Evolutionary conservation across 768 basidiomycete species (phyloP), one percentile per base, ranked within the genome.

Genomic region (Hortiboletus flavorubellus): DNA sequence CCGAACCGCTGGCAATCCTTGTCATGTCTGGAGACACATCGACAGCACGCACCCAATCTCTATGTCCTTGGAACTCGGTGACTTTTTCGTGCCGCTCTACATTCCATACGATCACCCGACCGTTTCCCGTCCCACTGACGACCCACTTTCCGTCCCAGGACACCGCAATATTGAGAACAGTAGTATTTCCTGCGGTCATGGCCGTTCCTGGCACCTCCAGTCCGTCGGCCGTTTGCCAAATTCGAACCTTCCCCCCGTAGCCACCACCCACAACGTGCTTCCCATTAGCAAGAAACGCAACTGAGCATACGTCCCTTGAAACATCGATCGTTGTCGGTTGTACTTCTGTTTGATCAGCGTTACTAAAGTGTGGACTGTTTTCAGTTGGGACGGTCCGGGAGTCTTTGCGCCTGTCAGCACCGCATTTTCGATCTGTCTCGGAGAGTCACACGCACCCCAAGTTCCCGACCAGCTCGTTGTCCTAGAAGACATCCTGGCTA

Each of bases 21-120:
- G 44, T 54, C 44, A 4, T 26, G 15, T 64, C 59, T 4, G 47
- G 52, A 15, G 63, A 64, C 16, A 64, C 8, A 31, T 64, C 63
- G 5, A 64, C 55, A 18, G 58, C 56, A 48, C 58, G 58, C 56
- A 59, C 58, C 58, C 35, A 59, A 14, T 41, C 23, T 29, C 4
- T 9, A 10, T 59, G 60, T 9, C 37, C 62, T 7, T 51, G 42
- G 10, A 63, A 18, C 41, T 58, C 53, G 41, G 16, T 10, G 21
- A 54, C 43, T 14, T 55, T 55, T 35, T 59, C 45, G 21, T 14
- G 33, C 21, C 8, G 12, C 34, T 63, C 48, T 14, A 26, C 53
- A 3, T 53, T 31, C 62, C 62, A 63, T 16, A 64, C 51, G 2
- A 33, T 34, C 33, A 60, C 53, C 43, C 12, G 37, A 1, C 55